A percentile compares a stretch with the other conserved stretches of the same genome.
Conservation (phyloP, 2,329 filamentous ascomycete species). For the Calonectria multiphialidica region DNA sequence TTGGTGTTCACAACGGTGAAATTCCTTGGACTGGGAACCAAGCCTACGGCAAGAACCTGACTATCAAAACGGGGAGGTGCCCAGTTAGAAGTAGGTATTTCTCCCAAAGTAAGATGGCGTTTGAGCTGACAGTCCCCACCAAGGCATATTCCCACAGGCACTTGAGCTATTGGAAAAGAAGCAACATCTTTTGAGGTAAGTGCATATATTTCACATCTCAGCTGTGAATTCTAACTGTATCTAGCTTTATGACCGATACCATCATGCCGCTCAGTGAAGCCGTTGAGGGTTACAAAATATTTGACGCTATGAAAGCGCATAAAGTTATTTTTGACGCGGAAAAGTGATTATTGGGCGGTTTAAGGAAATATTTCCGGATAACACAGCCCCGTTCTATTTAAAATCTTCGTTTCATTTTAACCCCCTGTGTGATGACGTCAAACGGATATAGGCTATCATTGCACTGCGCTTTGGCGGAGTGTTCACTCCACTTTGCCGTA, state of each 20-base stretch:
- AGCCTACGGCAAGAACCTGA: slow-evolving; percentile 74
- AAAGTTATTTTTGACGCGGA: slow-evolving; percentile 73
- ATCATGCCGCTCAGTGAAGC: slow-evolving; percentile 75
- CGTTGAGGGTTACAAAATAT: slow-evolving; percentile 74
- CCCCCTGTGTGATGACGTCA: too few species aligned
- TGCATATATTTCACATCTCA: background rate
- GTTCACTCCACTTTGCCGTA: too few species aligned
- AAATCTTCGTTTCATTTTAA: too few species aligned
- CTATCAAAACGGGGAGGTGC: slow-evolving; percentile 77
- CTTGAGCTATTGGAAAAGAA: slow-evolving; percentile 26
- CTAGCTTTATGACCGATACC: slow-evolving; percentile 77
- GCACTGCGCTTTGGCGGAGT: too few species aligned
- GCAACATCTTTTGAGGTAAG: slow-evolving; percentile 29
- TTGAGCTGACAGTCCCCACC: background rate
- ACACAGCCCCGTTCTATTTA: too few species aligned
- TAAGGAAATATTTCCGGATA: too few species aligned
- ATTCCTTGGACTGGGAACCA: slow-evolving; percentile 72
- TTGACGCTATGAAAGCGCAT: slow-evolving; percentile 76
- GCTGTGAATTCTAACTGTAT: background rate
- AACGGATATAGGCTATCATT: too few species aligned
- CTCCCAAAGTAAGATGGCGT: background rate
- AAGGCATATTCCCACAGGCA: slow-evolving; percentile 25
- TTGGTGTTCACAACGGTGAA: slow-evolving; percentile 79
- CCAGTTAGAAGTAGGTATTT: slow-evolving; percentile 53
- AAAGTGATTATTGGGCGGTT: background rate